Evolutionary conservation across 148 eudicot species (phyloP).

Genomic region (Arctostaphylos glauca): DNA sequence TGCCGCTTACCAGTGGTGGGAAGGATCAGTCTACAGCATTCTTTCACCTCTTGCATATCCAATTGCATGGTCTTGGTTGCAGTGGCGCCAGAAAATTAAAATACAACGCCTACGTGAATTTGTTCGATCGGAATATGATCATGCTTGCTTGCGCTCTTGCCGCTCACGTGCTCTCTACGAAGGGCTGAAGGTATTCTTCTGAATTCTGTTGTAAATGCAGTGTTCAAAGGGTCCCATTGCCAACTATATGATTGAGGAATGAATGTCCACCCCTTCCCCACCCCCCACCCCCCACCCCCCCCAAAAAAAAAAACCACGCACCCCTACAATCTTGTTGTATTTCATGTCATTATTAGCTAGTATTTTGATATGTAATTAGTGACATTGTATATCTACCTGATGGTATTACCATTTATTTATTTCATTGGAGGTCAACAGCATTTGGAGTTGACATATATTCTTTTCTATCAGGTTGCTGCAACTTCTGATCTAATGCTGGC

Average conservation of each 20-base stretch:
- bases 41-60: slow-evolving; percentile 75
- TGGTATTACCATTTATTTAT: not conserved
- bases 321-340: not conserved
- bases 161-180: slow-evolving; percentile 99
- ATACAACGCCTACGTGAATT: slow-evolving; percentile 83
- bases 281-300: no score
- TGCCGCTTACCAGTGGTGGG: slow-evolving; percentile 99
- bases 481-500: slow-evolving; percentile 93
- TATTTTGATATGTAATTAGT: not conserved
- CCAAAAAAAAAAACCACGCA: no score
- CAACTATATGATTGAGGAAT: not conserved
- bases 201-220: not conserved
- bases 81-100: slow-evolving; percentile 83
- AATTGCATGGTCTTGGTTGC: slow-evolving; percentile 97
- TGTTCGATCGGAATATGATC: slow-evolving; percentile 99
- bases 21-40: slow-evolving; percentile 85
- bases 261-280: not conserved
- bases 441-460: not conserved
- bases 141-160: slow-evolving; percentile 97
- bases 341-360: not conserved
- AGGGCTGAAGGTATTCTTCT: slow-evolving; percentile 78
- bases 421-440: not conserved
- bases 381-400: not conserved
- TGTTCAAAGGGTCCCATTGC: slow-evolving; percentile 3
- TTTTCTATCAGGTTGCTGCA: slow-evolving; percentile 62